A percentile compares a stretch with the other conserved stretches of the same genome.
These are phyloP conservation scores for Nakazawaea populi DNA, from an alignment of 805 yeast genomes.

Conservation along the genomic window DNA sequence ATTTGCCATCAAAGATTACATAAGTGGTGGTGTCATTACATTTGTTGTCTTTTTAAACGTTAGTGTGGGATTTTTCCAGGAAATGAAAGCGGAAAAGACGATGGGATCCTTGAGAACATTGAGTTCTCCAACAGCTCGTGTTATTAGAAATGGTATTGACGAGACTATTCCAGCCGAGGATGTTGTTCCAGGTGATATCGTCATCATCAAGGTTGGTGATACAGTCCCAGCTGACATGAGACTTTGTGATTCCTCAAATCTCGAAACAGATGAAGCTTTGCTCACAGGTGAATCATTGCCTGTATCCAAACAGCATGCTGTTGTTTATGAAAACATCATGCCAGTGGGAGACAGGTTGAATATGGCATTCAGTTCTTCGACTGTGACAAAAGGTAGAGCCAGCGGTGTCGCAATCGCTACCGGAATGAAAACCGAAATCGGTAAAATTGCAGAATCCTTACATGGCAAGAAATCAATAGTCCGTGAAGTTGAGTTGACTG, in stretches of 20 bases:
- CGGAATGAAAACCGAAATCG: slow-evolving; percentile 71
- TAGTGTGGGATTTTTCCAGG: slow-evolving; percentile 64
- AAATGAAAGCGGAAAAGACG: slow-evolving; percentile 68
- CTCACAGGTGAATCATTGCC: slow-evolving; percentile 90
- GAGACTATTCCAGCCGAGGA: slow-evolving; percentile 52
- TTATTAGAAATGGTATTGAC: slow-evolving; percentile 54
- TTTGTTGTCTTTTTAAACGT: slow-evolving; percentile 62
- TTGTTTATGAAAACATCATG: slow-evolving; percentile 31
- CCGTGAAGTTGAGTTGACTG: slow-evolving; percentile 34
- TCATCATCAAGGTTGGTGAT: slow-evolving; percentile 61
- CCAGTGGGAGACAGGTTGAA: slow-evolving; percentile 74
- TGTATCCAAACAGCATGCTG: slow-evolving; percentile 44
- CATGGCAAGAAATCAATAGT: slow-evolving; percentile 34
- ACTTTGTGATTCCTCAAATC: slow-evolving; percentile 49
- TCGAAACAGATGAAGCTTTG: slow-evolving; percentile 82
- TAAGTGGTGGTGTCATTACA: slow-evolving; percentile 75
- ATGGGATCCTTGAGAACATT: slow-evolving; percentile 68
- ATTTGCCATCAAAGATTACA: slow-evolving; percentile 71
- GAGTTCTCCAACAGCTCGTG: slow-evolving; percentile 67
- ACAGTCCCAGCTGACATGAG: slow-evolving; percentile 73
- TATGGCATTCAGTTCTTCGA: slow-evolving; percentile 64
- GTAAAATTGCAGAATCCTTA: slow-evolving; percentile 61
- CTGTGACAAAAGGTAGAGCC: slow-evolving; percentile 72
- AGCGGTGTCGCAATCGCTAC: slow-evolving; percentile 61
- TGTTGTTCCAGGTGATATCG: slow-evolving; percentile 72